Conservation (phyloP, 2,329 filamentous ascomycete species). For the Colletotrichum liaoningense region DNA sequence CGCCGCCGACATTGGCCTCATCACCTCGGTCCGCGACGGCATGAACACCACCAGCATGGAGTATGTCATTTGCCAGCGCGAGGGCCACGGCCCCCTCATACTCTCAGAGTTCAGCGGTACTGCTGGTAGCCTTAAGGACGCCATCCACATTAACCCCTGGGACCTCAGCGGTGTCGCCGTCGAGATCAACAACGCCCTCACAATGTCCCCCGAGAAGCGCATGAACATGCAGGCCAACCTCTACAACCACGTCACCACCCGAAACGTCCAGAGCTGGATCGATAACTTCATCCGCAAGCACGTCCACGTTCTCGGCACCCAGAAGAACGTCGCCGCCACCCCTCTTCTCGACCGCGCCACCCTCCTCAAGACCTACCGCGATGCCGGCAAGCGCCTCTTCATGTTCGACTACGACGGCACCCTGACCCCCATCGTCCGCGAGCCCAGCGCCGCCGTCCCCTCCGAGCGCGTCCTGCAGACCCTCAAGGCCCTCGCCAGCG, state of each 20-base stretch:
- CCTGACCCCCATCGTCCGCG: constrained; percentile 92
- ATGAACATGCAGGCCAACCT: constrained; percentile 77
- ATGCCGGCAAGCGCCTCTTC: constrained; percentile 84
- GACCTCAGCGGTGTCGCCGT: constrained; percentile 86
- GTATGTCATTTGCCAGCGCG: constrained; percentile 92
- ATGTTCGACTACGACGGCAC: constrained; percentile 99
- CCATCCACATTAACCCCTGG: constrained; percentile 98
- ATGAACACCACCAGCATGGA: constrained; percentile 99
- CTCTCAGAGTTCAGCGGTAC: constrained; percentile 97
- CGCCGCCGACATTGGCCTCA: constrained; percentile 89
- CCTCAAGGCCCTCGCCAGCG: constrained; percentile 81
- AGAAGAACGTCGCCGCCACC: constrained; percentile 80
- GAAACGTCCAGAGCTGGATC: constrained; percentile 90
- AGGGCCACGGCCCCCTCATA: constrained; percentile 87
- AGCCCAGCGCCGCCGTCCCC: constrained; percentile 89
- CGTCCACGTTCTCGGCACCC: constrained; percentile 82
- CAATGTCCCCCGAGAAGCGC: constrained; percentile 76
- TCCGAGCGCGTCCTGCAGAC: constrained; percentile 85
- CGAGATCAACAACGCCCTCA: constrained; percentile 84
- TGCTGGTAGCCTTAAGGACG: constrained; percentile 84
- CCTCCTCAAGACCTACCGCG: constrained; percentile 79
- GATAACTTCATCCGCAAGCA: constrained; percentile 82
- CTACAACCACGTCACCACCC: constrained; percentile 85
- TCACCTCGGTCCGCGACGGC: constrained; percentile 94
- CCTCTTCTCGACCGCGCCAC: constrained; percentile 82